phyloP scores from a whole-genome alignment of 116 monocot genomes.

The Phalaenopsis hybrid region DNA sequence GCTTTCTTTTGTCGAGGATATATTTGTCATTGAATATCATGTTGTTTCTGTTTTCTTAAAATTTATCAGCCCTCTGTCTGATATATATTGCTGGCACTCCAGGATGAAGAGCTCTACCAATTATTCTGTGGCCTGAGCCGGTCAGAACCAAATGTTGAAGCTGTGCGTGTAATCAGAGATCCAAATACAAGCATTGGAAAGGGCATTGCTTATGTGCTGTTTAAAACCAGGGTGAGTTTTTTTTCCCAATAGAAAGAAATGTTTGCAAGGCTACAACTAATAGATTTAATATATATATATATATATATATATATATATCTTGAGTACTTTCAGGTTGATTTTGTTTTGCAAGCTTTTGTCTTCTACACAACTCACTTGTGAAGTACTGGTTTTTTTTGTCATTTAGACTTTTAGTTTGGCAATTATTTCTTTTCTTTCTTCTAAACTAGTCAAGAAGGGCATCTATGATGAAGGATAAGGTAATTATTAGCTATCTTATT shows the following conservation, averaged over 20 bases:
- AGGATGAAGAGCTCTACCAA: conserved; percentile 95
- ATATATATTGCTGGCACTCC: conserved; percentile 1
- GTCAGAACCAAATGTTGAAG: conserved; percentile 59
- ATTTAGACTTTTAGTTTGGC: background rate
- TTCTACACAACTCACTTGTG: background rate
- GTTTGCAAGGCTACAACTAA: background rate
- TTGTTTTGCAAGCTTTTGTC: background rate
- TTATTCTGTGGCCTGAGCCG: conserved; percentile 50
- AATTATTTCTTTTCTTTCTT: background rate
- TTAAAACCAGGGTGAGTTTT: conserved; percentile 79
- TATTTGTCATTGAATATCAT: background rate
- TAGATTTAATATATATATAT: background rate
- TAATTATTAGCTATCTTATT: too few species aligned
- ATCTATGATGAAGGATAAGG: background rate
- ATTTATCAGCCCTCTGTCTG: conserved; percentile 6
- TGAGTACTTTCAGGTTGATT: background rate
- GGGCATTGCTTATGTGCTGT: conserved; percentile 92
- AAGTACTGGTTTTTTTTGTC: background rate
- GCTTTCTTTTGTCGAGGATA: too few species aligned
- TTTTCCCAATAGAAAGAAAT: background rate
- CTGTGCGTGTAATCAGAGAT: conserved; percentile 86
- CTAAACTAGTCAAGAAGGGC: background rate
- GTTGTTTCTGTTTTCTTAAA: background rate
- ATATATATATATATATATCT: background rate
- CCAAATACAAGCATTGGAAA: conserved; percentile 76